Base-by-base conservation (phyloP, 2,329 filamentous ascomycete genomes). In the Aspergillus transmontanensis region DNA sequence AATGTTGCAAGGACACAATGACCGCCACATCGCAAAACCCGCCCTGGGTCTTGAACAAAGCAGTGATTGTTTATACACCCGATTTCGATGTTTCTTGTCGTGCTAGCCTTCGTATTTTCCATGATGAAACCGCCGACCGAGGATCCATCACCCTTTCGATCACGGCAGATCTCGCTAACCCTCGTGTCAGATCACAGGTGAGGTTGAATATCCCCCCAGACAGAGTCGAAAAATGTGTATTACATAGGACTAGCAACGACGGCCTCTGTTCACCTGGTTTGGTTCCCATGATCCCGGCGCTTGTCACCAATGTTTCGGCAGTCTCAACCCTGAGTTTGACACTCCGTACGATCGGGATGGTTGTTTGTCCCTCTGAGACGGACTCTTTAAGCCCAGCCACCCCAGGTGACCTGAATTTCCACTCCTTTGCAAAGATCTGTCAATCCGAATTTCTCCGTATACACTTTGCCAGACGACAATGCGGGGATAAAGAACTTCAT, bases 121-220 rank as follows among this genome's bases (percentile, higher is more conserved):
- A 69, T 63, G 53, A 69, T 60, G 5, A 58, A 63, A 59, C 39
- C 57, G 61, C 63, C 16, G 63, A 63, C 34, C 53, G 65, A 66
- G 68, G 65, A 67, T 69, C 63, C 43, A 69, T 69, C 41, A 65
- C 59, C 36, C 60, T 69, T 63, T 39, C 6, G 32, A 62, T 69
- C 50, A 65, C 30, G 53, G 62, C 66, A 55, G 53, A 65, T 62
- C 59, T 67, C n/a, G 60, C 66, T 68, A 68, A 69, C 64, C 6
- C 56, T 39, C 63, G 41, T 55, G 39, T 55, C 66, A 66, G 39
- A 65, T 65, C 53, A 57, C 65, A 65, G 62, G 61, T 62, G 55
- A 67, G 46, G 11, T 59, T 69, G 55, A 69, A 60, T 60, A 43
- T 69, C 14, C 57, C 62, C 36, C 66, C 64, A 51, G 64, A 60